A percentile compares a stretch with the other conserved stretches of the same genome.
phyloP scores from a whole-genome alignment of 495 filamentous ascomycete genomes.

The Antarctomyces pellizariae region DNA sequence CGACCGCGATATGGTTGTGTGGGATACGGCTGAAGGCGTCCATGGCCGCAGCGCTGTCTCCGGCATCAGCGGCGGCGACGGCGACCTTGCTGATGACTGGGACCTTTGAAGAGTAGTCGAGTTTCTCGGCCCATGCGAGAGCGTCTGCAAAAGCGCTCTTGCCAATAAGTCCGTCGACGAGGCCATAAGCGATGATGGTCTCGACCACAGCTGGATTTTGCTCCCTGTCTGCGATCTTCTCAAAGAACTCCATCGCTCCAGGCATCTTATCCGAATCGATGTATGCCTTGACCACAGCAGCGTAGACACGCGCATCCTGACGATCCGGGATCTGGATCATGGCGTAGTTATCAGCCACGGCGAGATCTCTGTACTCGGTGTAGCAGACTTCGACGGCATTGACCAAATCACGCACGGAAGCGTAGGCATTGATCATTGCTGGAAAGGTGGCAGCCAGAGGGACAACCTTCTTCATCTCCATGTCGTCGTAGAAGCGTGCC shows the following conservation, averaged over 20 bases:
- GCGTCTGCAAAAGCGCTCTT: constrained; percentile 41
- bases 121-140: constrained; percentile 33
- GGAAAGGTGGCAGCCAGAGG: constrained; percentile 66
- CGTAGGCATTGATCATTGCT: constrained; percentile 82
- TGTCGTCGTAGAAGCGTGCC: constrained; percentile 70
- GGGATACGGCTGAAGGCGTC: constrained; percentile 38
- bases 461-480: constrained; percentile 50
- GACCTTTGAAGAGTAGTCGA: constrained; percentile 15
- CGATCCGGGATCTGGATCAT: constrained; percentile 45
- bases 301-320: constrained; percentile 66
- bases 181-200: constrained; percentile 42
- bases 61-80: constrained; percentile 50
- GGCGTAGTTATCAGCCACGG: constrained; percentile 57
- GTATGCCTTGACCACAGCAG: constrained; percentile 70
- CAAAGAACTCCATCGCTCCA: constrained; percentile 60
- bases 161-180: constrained; percentile 47
- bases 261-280: constrained; percentile 51
- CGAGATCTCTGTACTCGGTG: constrained; percentile 73
- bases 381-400: constrained; percentile 80
- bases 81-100: constrained; percentile 21
- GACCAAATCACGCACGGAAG: constrained; percentile 48
- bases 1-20: constrained; percentile 22
- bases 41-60: constrained; percentile 42
- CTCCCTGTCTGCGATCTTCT: constrained; percentile 41
- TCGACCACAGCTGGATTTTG: constrained; percentile 32